phyloP scores from a whole-genome alignment of 257 asterid genomes.

The Vinca minor region DNA sequence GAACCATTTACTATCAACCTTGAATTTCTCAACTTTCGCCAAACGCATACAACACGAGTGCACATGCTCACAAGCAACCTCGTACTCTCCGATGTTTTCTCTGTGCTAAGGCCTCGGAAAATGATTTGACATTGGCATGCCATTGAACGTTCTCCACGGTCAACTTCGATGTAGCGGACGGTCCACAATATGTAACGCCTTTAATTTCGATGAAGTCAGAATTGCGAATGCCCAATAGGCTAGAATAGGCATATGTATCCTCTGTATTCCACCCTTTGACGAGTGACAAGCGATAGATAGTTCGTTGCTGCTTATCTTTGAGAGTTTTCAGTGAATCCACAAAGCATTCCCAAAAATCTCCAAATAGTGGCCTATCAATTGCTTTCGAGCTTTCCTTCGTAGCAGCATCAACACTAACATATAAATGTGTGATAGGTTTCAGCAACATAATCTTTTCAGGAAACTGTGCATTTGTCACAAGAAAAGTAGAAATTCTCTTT shows the following conservation, averaged over 20 bases:
- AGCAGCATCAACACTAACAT: constrained; percentile 98
- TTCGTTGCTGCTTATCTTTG: constrained; percentile 80
- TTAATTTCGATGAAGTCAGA: constrained; percentile 96
- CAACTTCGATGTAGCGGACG: constrained; percentile 95
- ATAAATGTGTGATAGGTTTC: constrained; percentile 85
- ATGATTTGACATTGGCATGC: constrained; percentile 88
- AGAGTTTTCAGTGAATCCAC: constrained; percentile 81
- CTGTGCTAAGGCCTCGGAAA: constrained; percentile 70
- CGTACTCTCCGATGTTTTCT: constrained; percentile 81
- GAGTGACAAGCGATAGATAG: constrained; percentile 86
- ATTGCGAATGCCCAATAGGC: constrained; percentile 58
- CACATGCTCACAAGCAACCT: constrained; percentile 93
- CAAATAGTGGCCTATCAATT: constrained; percentile 90
- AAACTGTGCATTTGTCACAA: constrained; percentile 95
- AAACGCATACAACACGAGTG: constrained; percentile 93
- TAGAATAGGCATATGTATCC: constrained; percentile 80
- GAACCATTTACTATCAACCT: constrained; percentile 71
- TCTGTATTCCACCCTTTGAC: constrained; percentile 99
- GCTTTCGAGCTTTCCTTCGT: constrained; percentile 98
- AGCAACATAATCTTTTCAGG: constrained; percentile 73
- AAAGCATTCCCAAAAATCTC: constrained; percentile 98
- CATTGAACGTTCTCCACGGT: constrained; percentile 99
- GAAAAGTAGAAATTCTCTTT: constrained; percentile 86
- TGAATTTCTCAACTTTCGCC: constrained; percentile 78
- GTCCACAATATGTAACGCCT: constrained; percentile 98